Evolutionary conservation across 179 eudicot genomes (phyloP).

Genomic region (Heliamphora pulchella): DNA sequence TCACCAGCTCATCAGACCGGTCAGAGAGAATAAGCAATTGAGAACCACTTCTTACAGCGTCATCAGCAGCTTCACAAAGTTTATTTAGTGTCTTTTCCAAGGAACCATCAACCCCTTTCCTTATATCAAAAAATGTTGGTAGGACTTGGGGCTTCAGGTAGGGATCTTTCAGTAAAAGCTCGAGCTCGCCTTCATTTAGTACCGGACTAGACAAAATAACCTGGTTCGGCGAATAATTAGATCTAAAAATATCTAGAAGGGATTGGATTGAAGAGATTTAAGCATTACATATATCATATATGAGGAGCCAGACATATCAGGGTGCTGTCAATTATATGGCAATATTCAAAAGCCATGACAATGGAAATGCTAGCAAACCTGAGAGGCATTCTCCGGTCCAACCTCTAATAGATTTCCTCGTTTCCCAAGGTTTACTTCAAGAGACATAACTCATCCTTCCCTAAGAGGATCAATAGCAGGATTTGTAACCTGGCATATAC

Average conservation of each 20-base stretch:
- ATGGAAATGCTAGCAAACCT: slow-evolving; percentile 40
- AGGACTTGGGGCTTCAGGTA: slow-evolving; percentile 67
- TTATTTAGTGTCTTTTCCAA: slow-evolving; percentile 63
- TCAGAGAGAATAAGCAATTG: slow-evolving; percentile 92
- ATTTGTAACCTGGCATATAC: slow-evolving; percentile 71
- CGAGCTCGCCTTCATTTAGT: slow-evolving; percentile 87
- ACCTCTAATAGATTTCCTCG: slow-evolving; percentile 88
- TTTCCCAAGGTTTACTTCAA: slow-evolving; percentile 92
- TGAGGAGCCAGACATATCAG: neutral
- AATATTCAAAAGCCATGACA: neutral
- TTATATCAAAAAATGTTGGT: slow-evolving; percentile 73
- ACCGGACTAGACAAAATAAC: slow-evolving; percentile 85
- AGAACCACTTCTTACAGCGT: slow-evolving; percentile 96
- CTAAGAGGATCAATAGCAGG: slow-evolving; percentile 99
- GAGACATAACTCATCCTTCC: slow-evolving; percentile 98
- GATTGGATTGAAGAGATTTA: slow-evolving; percentile 1
- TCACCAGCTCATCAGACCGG: slow-evolving; percentile 89
- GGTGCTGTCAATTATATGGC: neutral
- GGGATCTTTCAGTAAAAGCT: slow-evolving; percentile 67
- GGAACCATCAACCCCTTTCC: slow-evolving; percentile 94
- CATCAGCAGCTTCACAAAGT: slow-evolving; percentile 99
- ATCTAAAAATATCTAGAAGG: neutral
- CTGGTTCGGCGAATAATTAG: slow-evolving; percentile 33
- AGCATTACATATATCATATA: neutral
- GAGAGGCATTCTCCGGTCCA: slow-evolving; percentile 98